These are phyloP conservation scores for Boletus sensibilis DNA, from an alignment of 768 basidiomycete genomes.

Conservation along the genomic window DNA sequence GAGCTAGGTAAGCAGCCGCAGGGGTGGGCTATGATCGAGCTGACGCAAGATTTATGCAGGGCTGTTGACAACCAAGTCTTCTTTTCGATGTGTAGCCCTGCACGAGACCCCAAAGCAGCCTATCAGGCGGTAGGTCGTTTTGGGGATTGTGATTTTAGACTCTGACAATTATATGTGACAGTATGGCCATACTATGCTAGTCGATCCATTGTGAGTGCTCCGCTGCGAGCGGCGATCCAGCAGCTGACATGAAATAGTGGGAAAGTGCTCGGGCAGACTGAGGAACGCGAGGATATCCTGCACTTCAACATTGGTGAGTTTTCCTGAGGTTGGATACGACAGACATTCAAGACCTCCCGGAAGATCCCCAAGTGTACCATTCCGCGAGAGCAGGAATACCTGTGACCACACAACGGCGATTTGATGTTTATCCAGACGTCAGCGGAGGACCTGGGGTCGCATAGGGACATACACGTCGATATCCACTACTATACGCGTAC, in stretches of 20 bases:
- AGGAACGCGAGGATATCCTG: conserved; percentile 74
- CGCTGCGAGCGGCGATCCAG: not conserved
- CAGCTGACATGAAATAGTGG: conserved; percentile 51
- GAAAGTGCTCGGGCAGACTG: conserved; percentile 67
- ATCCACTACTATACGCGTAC: not conserved
- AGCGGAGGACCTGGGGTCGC: conserved; percentile 27
- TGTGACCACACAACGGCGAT: conserved; percentile 87
- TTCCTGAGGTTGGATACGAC: not conserved
- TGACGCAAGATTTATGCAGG: conserved; percentile 40
- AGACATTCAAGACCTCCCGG: conserved; percentile 24
- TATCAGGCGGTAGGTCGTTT: conserved; percentile 78
- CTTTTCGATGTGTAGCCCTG: conserved; percentile 94
- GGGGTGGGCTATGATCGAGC: not conserved
- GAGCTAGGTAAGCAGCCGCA: conserved; percentile 56
- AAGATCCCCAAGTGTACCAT: conserved; percentile 61
- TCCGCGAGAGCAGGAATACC: conserved; percentile 82
- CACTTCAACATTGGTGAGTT: conserved; percentile 78
- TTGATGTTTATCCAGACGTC: conserved; percentile 89
- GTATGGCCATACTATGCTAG: conserved; percentile 90
- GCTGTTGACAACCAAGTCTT: conserved; percentile 98
- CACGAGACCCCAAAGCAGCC: conserved; percentile 72
- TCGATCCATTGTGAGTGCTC: conserved; percentile 77
- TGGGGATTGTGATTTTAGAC: not conserved
- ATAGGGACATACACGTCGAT: not conserved
- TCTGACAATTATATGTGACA: conserved; percentile 27